Evolutionary conservation across 768 basidiomycete species (phyloP).

Genomic region (Lentinula sp.): DNA sequence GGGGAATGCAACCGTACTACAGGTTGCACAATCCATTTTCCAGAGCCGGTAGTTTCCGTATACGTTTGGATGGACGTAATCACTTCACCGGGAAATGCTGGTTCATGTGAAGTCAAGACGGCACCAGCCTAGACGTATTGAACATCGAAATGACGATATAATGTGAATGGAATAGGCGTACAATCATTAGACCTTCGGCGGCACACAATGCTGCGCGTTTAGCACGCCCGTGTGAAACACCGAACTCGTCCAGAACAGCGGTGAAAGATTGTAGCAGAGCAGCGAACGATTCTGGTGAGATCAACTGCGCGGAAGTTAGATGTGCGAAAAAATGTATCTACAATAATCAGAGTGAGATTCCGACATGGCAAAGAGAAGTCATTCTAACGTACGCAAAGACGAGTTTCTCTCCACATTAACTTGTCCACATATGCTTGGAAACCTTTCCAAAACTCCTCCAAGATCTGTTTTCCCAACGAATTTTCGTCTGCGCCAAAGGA

Average conservation of each 20-base stretch:
- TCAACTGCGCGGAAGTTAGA: conserved; percentile 66
- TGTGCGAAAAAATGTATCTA: conserved; percentile 95
- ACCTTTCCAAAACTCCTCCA: conserved; percentile 88
- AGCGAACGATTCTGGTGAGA: conserved; percentile 75
- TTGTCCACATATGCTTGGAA: conserved; percentile 88
- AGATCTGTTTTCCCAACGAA: conserved; percentile 60
- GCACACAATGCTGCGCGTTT: conserved; percentile 78
- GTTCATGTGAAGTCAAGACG: conserved; percentile 52
- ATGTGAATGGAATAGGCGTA: conserved; percentile 20
- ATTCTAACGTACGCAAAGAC: conserved; percentile 65
- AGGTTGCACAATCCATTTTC: conserved; percentile 66
- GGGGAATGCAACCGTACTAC: conserved; percentile 45
- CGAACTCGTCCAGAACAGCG: conserved; percentile 84
- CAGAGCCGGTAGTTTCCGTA: conserved; percentile 49
- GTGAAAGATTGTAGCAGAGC: conserved; percentile 79
- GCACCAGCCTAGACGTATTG: conserved; percentile 51
- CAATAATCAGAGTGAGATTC: conserved; percentile 7
- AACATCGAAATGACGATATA: background rate
- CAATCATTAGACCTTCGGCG: conserved; percentile 75
- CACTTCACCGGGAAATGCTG: conserved; percentile 58
- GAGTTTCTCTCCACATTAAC: conserved; percentile 84
- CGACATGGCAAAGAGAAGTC: background rate
- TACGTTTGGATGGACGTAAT: conserved; percentile 69
- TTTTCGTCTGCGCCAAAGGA: conserved; percentile 26
- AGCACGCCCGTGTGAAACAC: conserved; percentile 79